Evolutionary conservation across 2,329 filamentous ascomycete genomes (phyloP).

Genomic region (Colletotrichum nymphaeae): DNA sequence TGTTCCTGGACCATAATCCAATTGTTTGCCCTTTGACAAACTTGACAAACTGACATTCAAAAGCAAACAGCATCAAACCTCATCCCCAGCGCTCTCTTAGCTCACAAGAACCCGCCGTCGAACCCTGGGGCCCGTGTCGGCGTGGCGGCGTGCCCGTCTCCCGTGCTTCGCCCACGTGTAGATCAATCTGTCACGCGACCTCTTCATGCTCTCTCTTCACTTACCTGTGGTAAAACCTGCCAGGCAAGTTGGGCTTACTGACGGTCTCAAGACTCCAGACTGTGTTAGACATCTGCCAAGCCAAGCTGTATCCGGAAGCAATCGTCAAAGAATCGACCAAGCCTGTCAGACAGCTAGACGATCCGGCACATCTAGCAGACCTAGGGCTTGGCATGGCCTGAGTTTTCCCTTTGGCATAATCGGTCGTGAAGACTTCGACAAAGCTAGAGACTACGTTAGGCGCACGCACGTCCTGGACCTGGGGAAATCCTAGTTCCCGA

Average conservation of each 20-base stretch:
- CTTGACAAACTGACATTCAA: not conserved
- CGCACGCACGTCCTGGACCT: not conserved
- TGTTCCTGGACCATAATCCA: not conserved
- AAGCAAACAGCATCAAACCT: not conserved
- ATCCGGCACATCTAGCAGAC: not conserved
- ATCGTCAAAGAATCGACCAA: not conserved
- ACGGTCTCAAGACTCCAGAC: not conserved
- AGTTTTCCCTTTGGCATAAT: slow-evolving; percentile 16
- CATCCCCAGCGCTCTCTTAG: not conserved
- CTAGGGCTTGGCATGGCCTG: slow-evolving; percentile 1
- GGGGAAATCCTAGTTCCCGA: not conserved
- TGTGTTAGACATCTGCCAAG: not conserved
- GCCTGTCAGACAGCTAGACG: not conserved
- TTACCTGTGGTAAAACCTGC: not conserved
- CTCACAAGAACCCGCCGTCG: not conserved
- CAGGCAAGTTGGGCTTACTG: not conserved
- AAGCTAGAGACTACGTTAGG: slow-evolving; percentile 4
- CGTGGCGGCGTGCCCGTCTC: slow-evolving; percentile 2
- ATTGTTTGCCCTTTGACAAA: not conserved
- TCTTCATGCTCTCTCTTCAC: not conserved
- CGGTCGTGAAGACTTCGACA: not conserved
- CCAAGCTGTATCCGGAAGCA: not conserved
- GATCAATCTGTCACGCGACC: slow-evolving; percentile 2
- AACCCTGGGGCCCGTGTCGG: not conserved
- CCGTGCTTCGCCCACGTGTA: not conserved